Evolutionary conservation across 2,329 filamentous ascomycete genomes (phyloP), one percentile per base, ranked within the genome.

Genomic region (Pestalotiopsis sp.): DNA sequence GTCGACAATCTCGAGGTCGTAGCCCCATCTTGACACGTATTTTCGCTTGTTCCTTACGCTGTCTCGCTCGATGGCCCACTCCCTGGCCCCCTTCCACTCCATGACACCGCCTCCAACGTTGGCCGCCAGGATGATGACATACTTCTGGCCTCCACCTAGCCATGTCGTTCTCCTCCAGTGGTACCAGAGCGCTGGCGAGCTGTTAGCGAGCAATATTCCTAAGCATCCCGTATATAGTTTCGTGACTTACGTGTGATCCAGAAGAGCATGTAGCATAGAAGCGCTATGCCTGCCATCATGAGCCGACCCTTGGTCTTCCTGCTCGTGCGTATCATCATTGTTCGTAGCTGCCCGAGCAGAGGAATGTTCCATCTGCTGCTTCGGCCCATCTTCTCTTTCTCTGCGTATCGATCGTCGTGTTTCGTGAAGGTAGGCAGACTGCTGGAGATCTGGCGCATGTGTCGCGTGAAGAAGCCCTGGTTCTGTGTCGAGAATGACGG

Each of bases 61-160:
- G 83, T 98, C 95, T 79, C 96, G 88, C 82, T 99, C 96, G 76
- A 98, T 97, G 0, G 96, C 96, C 96, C 96, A 99, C 82, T 99
- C 96, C 70, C 95, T 89, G 23, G 95, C 93, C 0, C 95, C 95
- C 81, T 99, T 99, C 95, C 94, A 98, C 77, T 98, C 95, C 94
- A 98, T 98, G 7, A 99, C 96, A 75, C 96, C 96, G 69, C 96
- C 96, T 63, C 96, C 96, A 71, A 97, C 88, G 77, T 99, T 99
- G 67, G 96, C 95, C 27, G 93, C 95, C 23, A 98, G 85, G 71
- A 99, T 94, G 67, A 99, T 92, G 72, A 99, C 96, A 77, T 92
- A 95, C 77, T 97, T 98, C 77, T 91, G 91, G 23, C 96, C 96
- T 63, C 93, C 93, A 64, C 95, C 95, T 3, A 97, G 85, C 81